Evolutionary conservation across 2,329 filamentous ascomycete species (phyloP).

Genomic region (Penicillium nordicum): DNA sequence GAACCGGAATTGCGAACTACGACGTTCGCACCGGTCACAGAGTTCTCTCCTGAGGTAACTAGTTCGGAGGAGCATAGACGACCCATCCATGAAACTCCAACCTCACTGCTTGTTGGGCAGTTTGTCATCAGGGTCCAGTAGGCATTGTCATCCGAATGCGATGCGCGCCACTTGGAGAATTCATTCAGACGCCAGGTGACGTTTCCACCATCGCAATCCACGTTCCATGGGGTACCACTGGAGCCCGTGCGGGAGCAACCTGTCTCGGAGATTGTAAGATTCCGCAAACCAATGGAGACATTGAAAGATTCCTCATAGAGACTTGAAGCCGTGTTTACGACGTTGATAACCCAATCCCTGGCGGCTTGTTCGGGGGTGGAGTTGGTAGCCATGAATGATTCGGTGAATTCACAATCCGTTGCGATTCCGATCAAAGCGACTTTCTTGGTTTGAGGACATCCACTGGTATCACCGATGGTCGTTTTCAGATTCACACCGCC

Average conservation of each 20-base stretch:
- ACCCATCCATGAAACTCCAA: conserved; percentile 89
- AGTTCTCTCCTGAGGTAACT: conserved; percentile 56
- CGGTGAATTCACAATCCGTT: conserved; percentile 86
- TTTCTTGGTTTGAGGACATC: conserved; percentile 85
- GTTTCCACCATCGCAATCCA: conserved; percentile 57
- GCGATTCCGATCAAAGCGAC: conserved; percentile 89
- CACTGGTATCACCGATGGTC: conserved; percentile 76
- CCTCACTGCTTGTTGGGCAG: conserved; percentile 76
- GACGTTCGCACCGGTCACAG: conserved; percentile 81
- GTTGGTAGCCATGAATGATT: conserved; percentile 55
- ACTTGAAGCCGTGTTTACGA: conserved; percentile 82
- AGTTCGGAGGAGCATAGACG: conserved; percentile 69
- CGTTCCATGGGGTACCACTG: conserved; percentile 75
- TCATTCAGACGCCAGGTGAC: conserved; percentile 78
- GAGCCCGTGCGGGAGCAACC: conserved; percentile 70
- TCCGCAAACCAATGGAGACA: conserved; percentile 84
- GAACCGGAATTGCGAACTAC: conserved; percentile 76
- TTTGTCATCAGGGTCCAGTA: conserved; percentile 89
- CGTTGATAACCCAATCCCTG: conserved; percentile 70
- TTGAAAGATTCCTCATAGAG: conserved; percentile 92
- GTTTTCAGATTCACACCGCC: conserved; percentile 73
- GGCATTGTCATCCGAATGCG: conserved; percentile 73
- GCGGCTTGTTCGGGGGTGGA: conserved; percentile 55
- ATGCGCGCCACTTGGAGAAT: conserved; percentile 85
- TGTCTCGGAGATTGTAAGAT: conserved; percentile 72